phyloP scores from a whole-genome alignment of 2,329 filamentous ascomycete species.

The Fusarium sp. region DNA sequence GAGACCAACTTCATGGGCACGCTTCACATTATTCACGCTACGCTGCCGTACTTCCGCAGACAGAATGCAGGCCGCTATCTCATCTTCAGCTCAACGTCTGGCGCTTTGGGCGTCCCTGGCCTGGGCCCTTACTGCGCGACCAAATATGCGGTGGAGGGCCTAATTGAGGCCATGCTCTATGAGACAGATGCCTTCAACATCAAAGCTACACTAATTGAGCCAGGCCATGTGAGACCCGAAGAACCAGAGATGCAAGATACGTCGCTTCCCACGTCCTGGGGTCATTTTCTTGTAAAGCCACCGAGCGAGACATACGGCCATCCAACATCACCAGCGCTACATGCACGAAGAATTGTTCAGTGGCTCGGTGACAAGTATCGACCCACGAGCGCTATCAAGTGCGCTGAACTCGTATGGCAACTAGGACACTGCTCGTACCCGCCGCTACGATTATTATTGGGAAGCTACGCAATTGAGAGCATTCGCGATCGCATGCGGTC shows the following conservation, averaged over 20 bases:
- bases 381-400: constrained; percentile 91
- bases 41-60: constrained; percentile 85
- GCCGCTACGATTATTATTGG: constrained; percentile 84
- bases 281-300: constrained; percentile 90
- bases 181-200: constrained; percentile 92
- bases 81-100: constrained; percentile 93
- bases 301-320: constrained; percentile 83
- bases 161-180: constrained; percentile 97
- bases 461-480: constrained; percentile 95
- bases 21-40: constrained; percentile 89
- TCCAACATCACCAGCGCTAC: constrained; percentile 82
- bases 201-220: constrained; percentile 92
- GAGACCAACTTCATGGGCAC: constrained; percentile 98
- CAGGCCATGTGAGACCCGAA: constrained; percentile 86
- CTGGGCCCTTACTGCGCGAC: constrained; percentile 95
- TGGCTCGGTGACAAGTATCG: constrained; percentile 89
- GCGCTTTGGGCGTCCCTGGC: constrained; percentile 91
- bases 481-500: constrained; percentile 88
- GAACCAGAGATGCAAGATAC: constrained; percentile 69
- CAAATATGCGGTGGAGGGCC: constrained; percentile 94
- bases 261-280: constrained; percentile 78
- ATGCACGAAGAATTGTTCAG: constrained; percentile 90
- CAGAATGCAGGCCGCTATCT: constrained; percentile 83
- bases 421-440: constrained; percentile 95
- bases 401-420: constrained; percentile 93